These are phyloP conservation scores for Linderniella brevidens DNA, from an alignment of 257 asterid species.

Conservation along the genomic window DNA sequence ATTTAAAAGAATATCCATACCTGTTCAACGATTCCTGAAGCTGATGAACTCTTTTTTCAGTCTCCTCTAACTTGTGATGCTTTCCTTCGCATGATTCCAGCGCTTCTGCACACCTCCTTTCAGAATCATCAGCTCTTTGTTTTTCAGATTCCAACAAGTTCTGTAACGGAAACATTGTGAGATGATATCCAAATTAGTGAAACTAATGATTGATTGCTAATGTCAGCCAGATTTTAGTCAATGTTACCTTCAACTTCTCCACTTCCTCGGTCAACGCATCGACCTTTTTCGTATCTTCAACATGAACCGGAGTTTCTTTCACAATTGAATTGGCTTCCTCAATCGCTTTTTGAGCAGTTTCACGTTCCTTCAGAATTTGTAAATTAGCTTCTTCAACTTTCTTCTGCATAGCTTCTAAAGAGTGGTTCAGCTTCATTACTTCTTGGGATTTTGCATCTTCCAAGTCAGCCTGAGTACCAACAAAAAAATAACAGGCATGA, in stretches of 20 bases:
- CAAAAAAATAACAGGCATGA: slow-evolving; percentile 6
- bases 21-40: slow-evolving; percentile 91
- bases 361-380: slow-evolving; percentile 64
- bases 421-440: slow-evolving; percentile 47
- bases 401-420: slow-evolving; percentile 53
- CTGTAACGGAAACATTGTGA: slow-evolving; percentile 21
- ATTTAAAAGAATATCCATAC: slow-evolving; percentile 16
- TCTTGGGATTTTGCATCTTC: slow-evolving; percentile 76
- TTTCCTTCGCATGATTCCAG: slow-evolving; percentile 51
- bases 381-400: slow-evolving; percentile 72
- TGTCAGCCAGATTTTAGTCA: slow-evolving; percentile 11
- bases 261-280: slow-evolving; percentile 62
- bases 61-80: slow-evolving; percentile 73
- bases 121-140: slow-evolving; percentile 68
- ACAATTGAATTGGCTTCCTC: slow-evolving; percentile 68
- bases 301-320: slow-evolving; percentile 65
- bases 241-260: slow-evolving; percentile 55
- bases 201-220: slow-evolving; percentile 7
- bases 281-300: slow-evolving; percentile 61
- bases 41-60: slow-evolving; percentile 61
- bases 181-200: slow-evolving; percentile 5
- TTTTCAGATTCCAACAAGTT: slow-evolving; percentile 49
- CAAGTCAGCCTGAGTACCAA: slow-evolving; percentile 48
- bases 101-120: slow-evolving; percentile 48
- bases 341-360: slow-evolving; percentile 71